Conservation (phyloP, 2,329 filamentous ascomycete species). For the Monosporascus sp. region DNA sequence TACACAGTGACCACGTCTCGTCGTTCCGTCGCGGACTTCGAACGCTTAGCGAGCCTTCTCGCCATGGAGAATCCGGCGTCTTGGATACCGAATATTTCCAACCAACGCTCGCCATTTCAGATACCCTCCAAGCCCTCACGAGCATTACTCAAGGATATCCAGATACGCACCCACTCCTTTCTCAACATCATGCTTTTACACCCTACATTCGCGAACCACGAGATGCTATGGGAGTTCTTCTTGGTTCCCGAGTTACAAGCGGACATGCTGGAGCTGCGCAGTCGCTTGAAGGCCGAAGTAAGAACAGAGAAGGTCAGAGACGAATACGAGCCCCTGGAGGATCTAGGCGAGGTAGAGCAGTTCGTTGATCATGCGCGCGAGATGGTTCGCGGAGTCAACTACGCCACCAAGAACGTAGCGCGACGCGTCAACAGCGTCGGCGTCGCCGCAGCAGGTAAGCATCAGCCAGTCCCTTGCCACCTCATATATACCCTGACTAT, state of each 20-base stretch:
- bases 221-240: constrained; percentile 99
- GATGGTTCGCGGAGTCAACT: constrained; percentile 78
- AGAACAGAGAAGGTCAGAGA: constrained; percentile 80
- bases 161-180: constrained; percentile 81
- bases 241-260: constrained; percentile 89
- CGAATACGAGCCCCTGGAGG: constrained; percentile 78
- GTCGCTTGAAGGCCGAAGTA: constrained; percentile 77
- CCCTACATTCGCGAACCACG: constrained; percentile 89
- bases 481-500: background rate
- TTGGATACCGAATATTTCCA: constrained; percentile 77
- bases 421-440: constrained; percentile 71
- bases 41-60: constrained; percentile 79
- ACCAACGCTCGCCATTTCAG: constrained; percentile 82
- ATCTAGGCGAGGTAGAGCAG: constrained; percentile 83
- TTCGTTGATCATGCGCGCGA: constrained; percentile 90
- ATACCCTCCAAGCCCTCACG: constrained; percentile 88
- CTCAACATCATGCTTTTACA: constrained; percentile 81
- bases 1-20: constrained; percentile 95
- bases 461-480: background rate
- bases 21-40: constrained; percentile 82
- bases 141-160: constrained; percentile 79
- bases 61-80: constrained; percentile 89
- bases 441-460: constrained; percentile 55
- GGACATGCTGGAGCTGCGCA: constrained; percentile 84
- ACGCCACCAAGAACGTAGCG: constrained; percentile 75